Percentiles rank a stretch among this genome's conserved stretches.
phyloP scores from a whole-genome alignment of 2,329 filamentous ascomycete genomes.

The Neofusicoccum kwambonambiense region DNA sequence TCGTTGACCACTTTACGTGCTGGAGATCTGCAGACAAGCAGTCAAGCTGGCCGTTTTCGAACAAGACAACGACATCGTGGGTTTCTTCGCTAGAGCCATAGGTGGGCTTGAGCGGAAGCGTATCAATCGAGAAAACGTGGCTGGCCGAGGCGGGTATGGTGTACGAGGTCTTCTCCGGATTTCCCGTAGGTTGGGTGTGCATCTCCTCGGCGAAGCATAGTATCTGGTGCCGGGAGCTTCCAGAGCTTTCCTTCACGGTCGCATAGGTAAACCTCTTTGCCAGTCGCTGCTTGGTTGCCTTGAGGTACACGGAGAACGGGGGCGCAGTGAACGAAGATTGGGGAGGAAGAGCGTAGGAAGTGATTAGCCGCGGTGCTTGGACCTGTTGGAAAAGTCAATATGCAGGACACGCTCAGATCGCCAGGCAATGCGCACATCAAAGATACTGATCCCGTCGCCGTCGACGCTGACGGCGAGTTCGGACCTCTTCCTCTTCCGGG shows the following conservation, averaged over 20 bases:
- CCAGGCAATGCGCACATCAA: slow-evolving; percentile 50
- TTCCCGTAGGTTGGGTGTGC: slow-evolving; percentile 31
- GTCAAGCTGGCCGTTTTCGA: slow-evolving; percentile 60
- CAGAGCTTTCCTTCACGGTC: slow-evolving; percentile 47
- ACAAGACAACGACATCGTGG: slow-evolving; percentile 56
- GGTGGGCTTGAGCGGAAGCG: slow-evolving; percentile 28
- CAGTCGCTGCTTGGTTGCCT: slow-evolving; percentile 41
- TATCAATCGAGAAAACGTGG: slow-evolving; percentile 31
- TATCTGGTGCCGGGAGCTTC: slow-evolving; percentile 50
- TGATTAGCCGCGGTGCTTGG: slow-evolving; percentile 59
- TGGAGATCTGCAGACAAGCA: slow-evolving; percentile 59
- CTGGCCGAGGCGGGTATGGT: slow-evolving; percentile 27
- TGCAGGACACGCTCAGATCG: not conserved
- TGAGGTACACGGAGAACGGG: slow-evolving; percentile 59
- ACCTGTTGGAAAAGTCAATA: slow-evolving; percentile 43
- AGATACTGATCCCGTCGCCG: slow-evolving; percentile 61
- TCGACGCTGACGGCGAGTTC: slow-evolving; percentile 61
- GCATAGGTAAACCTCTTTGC: slow-evolving; percentile 58
- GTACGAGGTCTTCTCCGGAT: slow-evolving; percentile 35
- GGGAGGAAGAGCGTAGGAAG: slow-evolving; percentile 62
- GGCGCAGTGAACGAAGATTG: slow-evolving; percentile 57
- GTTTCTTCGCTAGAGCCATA: slow-evolving; percentile 22
- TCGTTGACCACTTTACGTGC: slow-evolving; percentile 32
- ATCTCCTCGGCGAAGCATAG: slow-evolving; percentile 55
- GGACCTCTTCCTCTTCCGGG: slow-evolving; percentile 61